Conservation (phyloP, 176 grass and related monocot genomes). For the Hordeum marinum region DNA sequence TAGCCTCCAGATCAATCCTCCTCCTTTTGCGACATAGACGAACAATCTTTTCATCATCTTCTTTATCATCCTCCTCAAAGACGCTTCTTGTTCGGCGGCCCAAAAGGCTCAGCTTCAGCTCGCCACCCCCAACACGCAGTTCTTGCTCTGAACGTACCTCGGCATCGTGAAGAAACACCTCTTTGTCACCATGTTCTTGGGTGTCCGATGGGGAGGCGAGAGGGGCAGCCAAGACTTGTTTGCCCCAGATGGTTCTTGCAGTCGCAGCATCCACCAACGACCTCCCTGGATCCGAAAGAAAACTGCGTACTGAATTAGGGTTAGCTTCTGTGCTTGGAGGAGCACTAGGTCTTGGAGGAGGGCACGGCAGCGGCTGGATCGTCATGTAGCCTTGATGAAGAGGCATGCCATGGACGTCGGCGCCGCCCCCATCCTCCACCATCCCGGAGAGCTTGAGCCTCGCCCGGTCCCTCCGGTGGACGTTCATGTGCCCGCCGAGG, state of each 20-base stretch:
- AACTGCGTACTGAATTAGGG: constrained; percentile 47
- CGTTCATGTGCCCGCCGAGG: constrained; percentile 73
- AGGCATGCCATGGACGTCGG: not conserved
- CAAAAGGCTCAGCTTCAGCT: constrained; percentile 22
- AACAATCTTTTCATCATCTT: constrained; percentile 11
- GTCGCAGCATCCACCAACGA: constrained; percentile 13
- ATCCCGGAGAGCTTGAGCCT: constrained; percentile 31
- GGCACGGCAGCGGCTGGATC: not conserved
- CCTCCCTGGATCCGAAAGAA: constrained; percentile 20
- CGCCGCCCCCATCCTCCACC: not conserved
- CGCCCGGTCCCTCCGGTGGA: constrained; percentile 56
- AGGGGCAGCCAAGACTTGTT: constrained; percentile 28
- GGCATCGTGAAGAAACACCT: not conserved
- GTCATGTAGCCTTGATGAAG: not conserved
- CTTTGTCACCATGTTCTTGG: constrained; percentile 17
- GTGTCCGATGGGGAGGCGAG: not conserved
- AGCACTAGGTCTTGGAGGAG: constrained; percentile 32
- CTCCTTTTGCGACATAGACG: constrained; percentile 34
- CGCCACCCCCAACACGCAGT: constrained; percentile 3
- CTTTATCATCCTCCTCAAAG: not conserved
- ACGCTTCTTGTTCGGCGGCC: constrained; percentile 11
- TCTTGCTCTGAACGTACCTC: constrained; percentile 19
- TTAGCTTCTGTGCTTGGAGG: constrained; percentile 10
- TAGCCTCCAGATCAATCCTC: constrained; percentile 31
- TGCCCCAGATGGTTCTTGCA: constrained; percentile 33